Percentiles rank a stretch among this genome's conserved stretches.
Conservation (phyloP, 257 asterid species). For the Dorcoceras hygrometricum region DNA sequence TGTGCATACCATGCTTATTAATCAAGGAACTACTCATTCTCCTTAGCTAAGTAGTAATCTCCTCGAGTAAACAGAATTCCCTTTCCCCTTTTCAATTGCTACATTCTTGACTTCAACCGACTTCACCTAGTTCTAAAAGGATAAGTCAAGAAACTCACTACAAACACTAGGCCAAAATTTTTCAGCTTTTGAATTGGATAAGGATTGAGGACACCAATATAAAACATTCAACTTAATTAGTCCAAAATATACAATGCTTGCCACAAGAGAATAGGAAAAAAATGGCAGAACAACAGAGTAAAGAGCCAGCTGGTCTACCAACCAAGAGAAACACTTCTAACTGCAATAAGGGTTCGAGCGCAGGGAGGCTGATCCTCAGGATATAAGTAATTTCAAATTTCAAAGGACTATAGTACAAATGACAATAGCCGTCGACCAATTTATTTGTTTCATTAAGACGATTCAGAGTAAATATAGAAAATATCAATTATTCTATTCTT, state of each 20-base stretch:
- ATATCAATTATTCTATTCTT: neutral
- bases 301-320: too few species aligned
- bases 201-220: neutral
- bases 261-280: too few species aligned
- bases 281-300: too few species aligned
- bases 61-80: neutral
- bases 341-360: too few species aligned
- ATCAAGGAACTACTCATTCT: neutral
- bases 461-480: neutral
- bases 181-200: neutral
- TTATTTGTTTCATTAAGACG: too few species aligned
- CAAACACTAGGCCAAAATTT: neutral
- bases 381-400: too few species aligned
- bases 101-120: neutral
- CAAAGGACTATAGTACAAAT: neutral
- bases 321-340: too few species aligned
- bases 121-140: neutral
- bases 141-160: neutral
- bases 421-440: neutral
- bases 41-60: neutral
- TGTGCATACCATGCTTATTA: neutral
- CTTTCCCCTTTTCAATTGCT: neutral
- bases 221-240: neutral
- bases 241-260: too few species aligned
- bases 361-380: neutral